phyloP scores from a whole-genome alignment of 805 yeast species.

The Myxozyma sirexii region DNA sequence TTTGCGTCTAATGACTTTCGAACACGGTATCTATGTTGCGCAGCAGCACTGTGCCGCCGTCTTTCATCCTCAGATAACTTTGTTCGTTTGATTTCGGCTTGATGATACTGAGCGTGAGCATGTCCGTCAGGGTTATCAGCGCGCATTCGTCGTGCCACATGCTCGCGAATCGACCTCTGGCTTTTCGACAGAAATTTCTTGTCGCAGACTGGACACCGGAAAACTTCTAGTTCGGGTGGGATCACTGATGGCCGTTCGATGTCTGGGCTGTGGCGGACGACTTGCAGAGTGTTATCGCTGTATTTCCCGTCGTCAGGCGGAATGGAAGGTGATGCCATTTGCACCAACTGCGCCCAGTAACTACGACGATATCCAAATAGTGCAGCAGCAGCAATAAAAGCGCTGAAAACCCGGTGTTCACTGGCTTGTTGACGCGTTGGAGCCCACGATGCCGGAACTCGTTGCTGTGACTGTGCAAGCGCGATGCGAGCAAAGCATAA shows the following conservation, averaged over 20 bases:
- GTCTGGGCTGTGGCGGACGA: background rate
- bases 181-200: conserved; percentile 26
- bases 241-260: background rate
- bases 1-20: conserved; percentile 23
- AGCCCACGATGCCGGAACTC: background rate
- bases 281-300: conserved; percentile 1
- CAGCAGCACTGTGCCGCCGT: conserved; percentile 21
- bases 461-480: background rate
- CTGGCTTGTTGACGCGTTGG: conserved; percentile 1
- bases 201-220: conserved; percentile 27
- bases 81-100: conserved; percentile 16
- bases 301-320: background rate
- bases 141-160: conserved; percentile 23
- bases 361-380: too few relatives aligned
- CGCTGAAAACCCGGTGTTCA: background rate
- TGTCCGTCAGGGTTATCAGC: conserved; percentile 19
- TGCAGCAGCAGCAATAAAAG: background rate
- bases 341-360: too few relatives aligned
- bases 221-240: conserved; percentile 16
- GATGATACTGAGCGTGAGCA: conserved; percentile 24
- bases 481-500: conserved; percentile 7
- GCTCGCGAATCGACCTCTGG: conserved; percentile 24
- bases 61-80: conserved; percentile 22
- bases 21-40: conserved; percentile 22
- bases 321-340: background rate